Base-by-base conservation (phyloP, 257 asterid genomes). In the Solanum tarapatanum region DNA sequence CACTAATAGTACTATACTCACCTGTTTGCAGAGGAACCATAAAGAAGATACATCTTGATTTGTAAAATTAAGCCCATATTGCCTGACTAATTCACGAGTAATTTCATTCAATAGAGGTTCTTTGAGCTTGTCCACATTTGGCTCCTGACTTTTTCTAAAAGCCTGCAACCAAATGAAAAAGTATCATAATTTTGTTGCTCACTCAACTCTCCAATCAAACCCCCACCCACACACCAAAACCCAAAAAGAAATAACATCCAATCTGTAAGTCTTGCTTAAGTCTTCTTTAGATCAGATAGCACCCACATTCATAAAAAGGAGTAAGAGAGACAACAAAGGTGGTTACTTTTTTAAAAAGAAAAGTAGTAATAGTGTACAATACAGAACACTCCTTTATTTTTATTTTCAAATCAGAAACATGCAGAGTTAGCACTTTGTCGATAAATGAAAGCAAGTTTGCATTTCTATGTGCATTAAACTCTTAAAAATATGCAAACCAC, bases 11-110 rank as follows among this genome's bases (percentile, higher is more conserved):
- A 19, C 16, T 48, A 80, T 21, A n/a, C 17, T 79, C 21, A 97
- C 99, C 98, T 95, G 99, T 88, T 94, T 97, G 93, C 99, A 97
- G 39, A 97, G 93, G 89, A 90, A 93, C 99, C 99, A 97, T 60
- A 97, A 89, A 70, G 98, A 90, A 69, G 98, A 95, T 36, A 91
- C 92, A 91, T 96, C 99, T 87, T 76, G 86, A 68, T 80, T 85
- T 28, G 97, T 93, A 92, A 97, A 94, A 89, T 92, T 94, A 88
- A 96, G 91, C 89, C 96, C 98, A 96, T 93, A 93, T 19, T 96
- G 98, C 69, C 24, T 88, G 32, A 90, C 91, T 75, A 96, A 86
- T 86, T 89, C 93, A 86, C 83, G 93, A 51, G 95, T 87, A 86
- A 97, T 93, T 90, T 94, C 94, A 91, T 92, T 92, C 41, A 97